These are phyloP conservation scores for Suhomyces anneliseae DNA, from an alignment of 1,139 yeast species.

Conservation along the genomic window DNA sequence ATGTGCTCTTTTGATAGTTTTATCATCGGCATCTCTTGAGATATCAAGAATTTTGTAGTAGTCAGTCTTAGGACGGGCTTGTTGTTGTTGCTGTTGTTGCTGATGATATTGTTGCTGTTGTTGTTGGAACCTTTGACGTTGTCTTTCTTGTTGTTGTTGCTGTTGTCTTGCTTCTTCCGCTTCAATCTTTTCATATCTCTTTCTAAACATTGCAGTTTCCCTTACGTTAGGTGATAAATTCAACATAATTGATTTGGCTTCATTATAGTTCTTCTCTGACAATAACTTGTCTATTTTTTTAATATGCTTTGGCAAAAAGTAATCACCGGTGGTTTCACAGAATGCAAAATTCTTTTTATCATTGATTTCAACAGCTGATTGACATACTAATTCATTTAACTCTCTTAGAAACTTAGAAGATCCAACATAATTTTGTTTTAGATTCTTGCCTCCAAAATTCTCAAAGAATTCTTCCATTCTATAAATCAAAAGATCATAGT, in stretches of 20 bases:
- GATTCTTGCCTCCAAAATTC: constrained; percentile 12
- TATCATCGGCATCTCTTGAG: constrained; percentile 63
- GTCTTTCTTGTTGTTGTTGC: constrained; percentile 42
- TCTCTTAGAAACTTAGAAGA: constrained; percentile 25
- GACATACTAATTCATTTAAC: constrained; percentile 48
- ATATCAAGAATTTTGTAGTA: constrained; percentile 81
- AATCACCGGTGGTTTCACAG: constrained; percentile 34
- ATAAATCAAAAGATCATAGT: constrained; percentile 35
- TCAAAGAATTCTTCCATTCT: constrained; percentile 22
- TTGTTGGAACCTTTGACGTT: constrained; percentile 51
- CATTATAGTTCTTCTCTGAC: constrained; percentile 39
- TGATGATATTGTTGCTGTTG: constrained; percentile 48
- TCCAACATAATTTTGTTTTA: background rate
- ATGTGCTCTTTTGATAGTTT: constrained; percentile 79
- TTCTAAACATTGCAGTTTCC: constrained; percentile 41
- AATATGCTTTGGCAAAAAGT: constrained; percentile 48
- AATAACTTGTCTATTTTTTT: constrained; percentile 46
- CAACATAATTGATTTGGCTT: constrained; percentile 39
- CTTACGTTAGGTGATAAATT: constrained; percentile 33
- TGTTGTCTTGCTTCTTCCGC: constrained; percentile 35
- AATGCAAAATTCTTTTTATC: constrained; percentile 29
- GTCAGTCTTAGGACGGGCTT: constrained; percentile 55
- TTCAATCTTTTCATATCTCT: constrained; percentile 29
- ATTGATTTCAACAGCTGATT: constrained; percentile 37
- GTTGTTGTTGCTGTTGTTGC: constrained; percentile 40